phyloP scores from a whole-genome alignment of 2,329 filamentous ascomycete species.

The Tricladium varicosporioides region DNA sequence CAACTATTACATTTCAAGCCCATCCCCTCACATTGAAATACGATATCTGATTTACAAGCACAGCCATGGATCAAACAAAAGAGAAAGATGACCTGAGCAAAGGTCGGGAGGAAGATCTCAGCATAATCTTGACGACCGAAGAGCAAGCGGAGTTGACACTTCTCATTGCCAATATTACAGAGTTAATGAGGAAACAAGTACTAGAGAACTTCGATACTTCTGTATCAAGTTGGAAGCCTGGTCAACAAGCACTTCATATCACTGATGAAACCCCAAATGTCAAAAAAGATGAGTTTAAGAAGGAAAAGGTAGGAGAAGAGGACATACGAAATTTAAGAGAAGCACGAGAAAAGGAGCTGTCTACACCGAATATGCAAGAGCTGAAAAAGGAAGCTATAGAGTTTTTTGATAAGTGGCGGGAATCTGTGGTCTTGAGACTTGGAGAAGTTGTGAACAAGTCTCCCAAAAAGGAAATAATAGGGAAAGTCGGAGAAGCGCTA shows the following conservation, averaged over 20 bases:
- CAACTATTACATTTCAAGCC: too few relatives aligned
- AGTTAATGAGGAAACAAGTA: constrained; percentile 54
- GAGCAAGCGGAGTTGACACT: constrained; percentile 46
- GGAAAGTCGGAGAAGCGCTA: constrained; percentile 30
- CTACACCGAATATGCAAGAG: constrained; percentile 53
- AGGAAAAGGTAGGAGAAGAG: constrained; percentile 34
- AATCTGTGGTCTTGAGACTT: constrained; percentile 65
- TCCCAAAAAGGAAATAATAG: constrained; percentile 38
- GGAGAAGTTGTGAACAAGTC: constrained; percentile 62
- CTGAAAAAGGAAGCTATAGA: constrained; percentile 67
- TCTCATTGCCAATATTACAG: constrained; percentile 51
- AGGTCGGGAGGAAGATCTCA: constrained; percentile 29
- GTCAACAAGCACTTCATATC: constrained; percentile 32
- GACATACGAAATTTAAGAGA: constrained; percentile 32
- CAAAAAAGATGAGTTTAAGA: constrained; percentile 25
- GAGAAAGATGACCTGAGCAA: constrained; percentile 12
- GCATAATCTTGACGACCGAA: constrained; percentile 29
- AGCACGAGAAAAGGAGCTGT: constrained; percentile 47
- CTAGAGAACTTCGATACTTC: constrained; percentile 48
- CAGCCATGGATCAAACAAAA: constrained; percentile 21
- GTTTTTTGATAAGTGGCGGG: constrained; percentile 80
- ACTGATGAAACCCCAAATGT: constrained; percentile 38
- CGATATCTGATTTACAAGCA: neutral
- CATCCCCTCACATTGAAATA: too few relatives aligned
- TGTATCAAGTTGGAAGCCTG: constrained; percentile 21